Percentiles rank a stretch among this genome's conserved stretches.
phyloP scores from a whole-genome alignment of 148 eudicot genomes.

The Talinum fruticosum region DNA sequence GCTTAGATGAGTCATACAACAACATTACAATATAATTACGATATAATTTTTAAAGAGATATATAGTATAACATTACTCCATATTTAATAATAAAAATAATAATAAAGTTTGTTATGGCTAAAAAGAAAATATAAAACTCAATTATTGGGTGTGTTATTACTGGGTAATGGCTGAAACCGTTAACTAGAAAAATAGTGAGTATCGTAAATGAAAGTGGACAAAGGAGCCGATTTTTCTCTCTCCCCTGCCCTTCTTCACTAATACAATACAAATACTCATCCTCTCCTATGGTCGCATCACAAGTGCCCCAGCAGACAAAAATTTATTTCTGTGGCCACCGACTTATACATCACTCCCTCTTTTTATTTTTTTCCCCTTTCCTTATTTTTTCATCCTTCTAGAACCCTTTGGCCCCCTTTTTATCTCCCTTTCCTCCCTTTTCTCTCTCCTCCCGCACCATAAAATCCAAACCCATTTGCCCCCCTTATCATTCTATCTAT shows the following conservation, averaged over 20 bases:
- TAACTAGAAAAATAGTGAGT: background rate
- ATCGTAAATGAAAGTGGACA: background rate
- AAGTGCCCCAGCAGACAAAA: background rate
- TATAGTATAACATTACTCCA: too few species aligned
- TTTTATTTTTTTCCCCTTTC: background rate
- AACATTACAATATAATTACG: too few species aligned
- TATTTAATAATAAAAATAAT: too few species aligned
- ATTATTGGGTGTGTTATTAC: background rate
- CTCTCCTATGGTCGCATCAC: background rate
- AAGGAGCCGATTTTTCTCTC: background rate
- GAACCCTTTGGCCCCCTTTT: background rate
- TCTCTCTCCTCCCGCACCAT: background rate
- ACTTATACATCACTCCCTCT: background rate
- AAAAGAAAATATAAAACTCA: too few species aligned
- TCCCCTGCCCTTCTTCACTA: too few species aligned
- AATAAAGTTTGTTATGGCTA: too few species aligned
- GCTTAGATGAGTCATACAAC: too few species aligned
- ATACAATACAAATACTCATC: too few species aligned
- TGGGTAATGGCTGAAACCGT: background rate
- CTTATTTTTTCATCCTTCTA: background rate
- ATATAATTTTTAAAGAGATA: too few species aligned
- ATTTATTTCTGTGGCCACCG: conserved; percentile 7
- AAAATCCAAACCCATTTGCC: background rate
- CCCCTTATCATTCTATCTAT: background rate
- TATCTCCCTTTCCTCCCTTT: background rate